These are phyloP conservation scores for Penicillium tannophilum DNA, from an alignment of 495 filamentous ascomycete species.

Conservation along the genomic window DNA sequence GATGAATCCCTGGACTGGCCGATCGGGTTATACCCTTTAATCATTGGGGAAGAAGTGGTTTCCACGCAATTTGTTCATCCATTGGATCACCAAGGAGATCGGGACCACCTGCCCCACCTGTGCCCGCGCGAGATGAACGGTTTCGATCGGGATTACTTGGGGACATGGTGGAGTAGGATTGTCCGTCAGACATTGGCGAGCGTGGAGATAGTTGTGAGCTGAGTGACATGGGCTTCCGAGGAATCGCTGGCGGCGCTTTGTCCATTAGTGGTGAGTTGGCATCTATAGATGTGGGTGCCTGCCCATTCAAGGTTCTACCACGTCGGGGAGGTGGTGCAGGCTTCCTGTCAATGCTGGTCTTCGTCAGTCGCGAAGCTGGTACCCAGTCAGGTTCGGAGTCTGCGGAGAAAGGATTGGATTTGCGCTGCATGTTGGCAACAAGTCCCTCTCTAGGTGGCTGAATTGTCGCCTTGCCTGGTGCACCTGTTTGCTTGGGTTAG, in stretches of 20 bases:
- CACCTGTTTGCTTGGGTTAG: constrained; percentile 46
- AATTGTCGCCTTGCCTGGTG: constrained; percentile 71
- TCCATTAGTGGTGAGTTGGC: not conserved
- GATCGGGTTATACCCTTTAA: not conserved
- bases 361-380: not conserved
- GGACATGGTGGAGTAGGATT: not conserved
- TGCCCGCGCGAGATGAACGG: not conserved
- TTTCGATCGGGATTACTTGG: not conserved
- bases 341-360: constrained; percentile 8
- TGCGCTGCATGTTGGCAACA: constrained; percentile 69
- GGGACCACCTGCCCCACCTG: not conserved
- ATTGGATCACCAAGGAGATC: constrained; percentile 32
- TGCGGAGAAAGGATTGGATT: constrained; percentile 77
- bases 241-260: constrained; percentile 32
- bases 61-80: constrained; percentile 35
- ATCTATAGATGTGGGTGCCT: not conserved
- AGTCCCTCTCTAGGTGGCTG: constrained; percentile 61
- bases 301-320: not conserved
- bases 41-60: constrained; percentile 34
- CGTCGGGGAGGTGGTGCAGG: constrained; percentile 20
- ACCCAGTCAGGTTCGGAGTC: constrained; percentile 80
- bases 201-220: constrained; percentile 16
- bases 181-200: not conserved
- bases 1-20: not conserved
- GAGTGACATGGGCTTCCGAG: constrained; percentile 38